Conservation (phyloP, 2,329 filamentous ascomycete species). For the Diplodia seriata region DNA sequence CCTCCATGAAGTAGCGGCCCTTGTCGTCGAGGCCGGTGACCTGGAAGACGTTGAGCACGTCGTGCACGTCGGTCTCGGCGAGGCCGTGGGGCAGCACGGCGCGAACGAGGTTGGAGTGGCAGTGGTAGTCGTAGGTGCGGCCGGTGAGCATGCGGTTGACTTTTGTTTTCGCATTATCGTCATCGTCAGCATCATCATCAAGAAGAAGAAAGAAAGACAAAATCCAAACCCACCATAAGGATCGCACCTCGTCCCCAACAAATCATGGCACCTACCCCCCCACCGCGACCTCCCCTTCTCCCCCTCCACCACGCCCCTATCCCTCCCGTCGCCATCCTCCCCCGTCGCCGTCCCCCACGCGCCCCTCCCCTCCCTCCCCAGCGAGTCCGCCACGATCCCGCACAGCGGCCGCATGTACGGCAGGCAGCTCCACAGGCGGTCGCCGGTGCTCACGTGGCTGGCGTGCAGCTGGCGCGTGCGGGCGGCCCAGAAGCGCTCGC, state of each 20-base stretch:
- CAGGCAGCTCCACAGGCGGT: slow-evolving; percentile 78
- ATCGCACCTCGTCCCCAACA: slow-evolving; percentile 83
- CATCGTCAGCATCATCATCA: background rate
- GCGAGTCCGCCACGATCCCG: slow-evolving; percentile 71
- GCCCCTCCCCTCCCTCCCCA: slow-evolving; percentile 60
- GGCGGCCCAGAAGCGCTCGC: slow-evolving; percentile 82
- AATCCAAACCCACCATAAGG: slow-evolving; percentile 64
- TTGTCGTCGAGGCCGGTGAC: slow-evolving; percentile 77
- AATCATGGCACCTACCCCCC: slow-evolving; percentile 75
- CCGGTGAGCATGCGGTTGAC: slow-evolving; percentile 76
- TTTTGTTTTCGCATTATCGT: slow-evolving; percentile 31
- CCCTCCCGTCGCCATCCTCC: background rate
- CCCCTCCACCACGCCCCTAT: slow-evolving; percentile 3
- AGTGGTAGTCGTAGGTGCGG: slow-evolving; percentile 80
- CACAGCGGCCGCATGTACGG: slow-evolving; percentile 78
- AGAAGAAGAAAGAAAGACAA: too few relatives aligned
- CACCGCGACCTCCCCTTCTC: slow-evolving; percentile 65
- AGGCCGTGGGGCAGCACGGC: slow-evolving; percentile 73
- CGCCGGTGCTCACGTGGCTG: slow-evolving; percentile 73
- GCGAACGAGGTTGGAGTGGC: slow-evolving; percentile 80
- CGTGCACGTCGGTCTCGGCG: slow-evolving; percentile 77
- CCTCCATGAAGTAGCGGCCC: slow-evolving; percentile 76
- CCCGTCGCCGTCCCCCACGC: slow-evolving; percentile 52
- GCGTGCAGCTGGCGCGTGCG: slow-evolving; percentile 80
- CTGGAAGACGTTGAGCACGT: slow-evolving; percentile 87